Evolutionary conservation across 2,329 filamentous ascomycete species (phyloP).

Genomic region (Aureobasidium sp.): DNA sequence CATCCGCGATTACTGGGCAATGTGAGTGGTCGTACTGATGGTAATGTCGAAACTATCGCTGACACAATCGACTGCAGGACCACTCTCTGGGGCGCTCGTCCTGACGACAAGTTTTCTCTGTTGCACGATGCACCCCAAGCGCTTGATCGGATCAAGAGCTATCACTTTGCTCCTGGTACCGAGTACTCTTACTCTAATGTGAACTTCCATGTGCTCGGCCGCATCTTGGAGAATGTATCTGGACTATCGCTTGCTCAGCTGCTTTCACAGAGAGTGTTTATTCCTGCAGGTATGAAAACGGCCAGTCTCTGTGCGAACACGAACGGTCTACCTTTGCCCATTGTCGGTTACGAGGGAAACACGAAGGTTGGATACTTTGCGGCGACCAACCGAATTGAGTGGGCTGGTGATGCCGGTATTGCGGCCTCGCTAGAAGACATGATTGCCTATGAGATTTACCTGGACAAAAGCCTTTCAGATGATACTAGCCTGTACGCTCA

Average conservation of each 20-base stretch:
- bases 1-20: conserved; percentile 52
- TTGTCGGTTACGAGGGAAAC: conserved; percentile 50
- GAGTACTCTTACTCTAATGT: conserved; percentile 51
- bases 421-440: conserved; percentile 51
- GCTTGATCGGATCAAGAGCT: conserved; percentile 35
- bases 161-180: conserved; percentile 49
- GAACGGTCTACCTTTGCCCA: conserved; percentile 40
- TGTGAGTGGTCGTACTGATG: conserved; percentile 8
- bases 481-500: conserved; percentile 39
- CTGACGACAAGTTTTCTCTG: conserved; percentile 46
- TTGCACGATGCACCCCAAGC: conserved; percentile 33
- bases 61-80: conserved; percentile 27
- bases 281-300: conserved; percentile 47
- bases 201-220: conserved; percentile 47
- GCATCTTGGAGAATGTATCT: conserved; percentile 43
- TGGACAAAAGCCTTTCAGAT: conserved; percentile 39
- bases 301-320: conserved; percentile 45
- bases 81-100: conserved; percentile 46
- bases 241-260: conserved; percentile 40
- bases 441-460: conserved; percentile 50
- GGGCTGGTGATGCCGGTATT: conserved; percentile 52
- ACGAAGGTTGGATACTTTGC: conserved; percentile 41
- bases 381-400: conserved; percentile 48
- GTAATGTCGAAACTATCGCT: conserved; percentile 23
- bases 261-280: conserved; percentile 43